Percentiles rank a stretch among this genome's conserved stretches.
Evolutionary conservation across 345 rosid species (phyloP).

Genomic region (Schrenkiella parvula): DNA sequence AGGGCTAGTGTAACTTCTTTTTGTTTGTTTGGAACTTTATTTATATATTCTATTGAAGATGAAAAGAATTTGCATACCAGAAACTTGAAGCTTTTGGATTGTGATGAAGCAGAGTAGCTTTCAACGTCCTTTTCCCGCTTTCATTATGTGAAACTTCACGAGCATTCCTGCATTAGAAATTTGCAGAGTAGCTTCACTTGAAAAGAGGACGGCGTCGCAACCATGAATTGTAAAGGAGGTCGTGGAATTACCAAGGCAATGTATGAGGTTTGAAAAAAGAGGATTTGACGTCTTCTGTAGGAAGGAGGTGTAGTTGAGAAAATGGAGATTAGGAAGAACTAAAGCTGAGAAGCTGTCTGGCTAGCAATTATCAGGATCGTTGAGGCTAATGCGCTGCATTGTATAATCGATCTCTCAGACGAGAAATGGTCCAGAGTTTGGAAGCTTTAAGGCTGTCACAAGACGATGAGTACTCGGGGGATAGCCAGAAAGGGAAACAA

Average conservation of each 20-base stretch:
- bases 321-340: constrained; percentile 62
- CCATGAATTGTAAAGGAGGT: no score
- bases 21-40: no score
- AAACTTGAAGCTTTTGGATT: neutral
- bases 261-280: constrained; percentile 36
- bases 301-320: constrained; percentile 53
- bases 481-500: constrained; percentile 63
- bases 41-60: no score
- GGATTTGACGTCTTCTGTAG: constrained; percentile 21
- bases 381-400: constrained; percentile 44
- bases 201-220: no score
- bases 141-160: neutral
- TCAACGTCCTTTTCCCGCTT: neutral
- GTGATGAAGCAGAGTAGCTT: neutral
- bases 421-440: constrained; percentile 41
- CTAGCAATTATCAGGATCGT: constrained; percentile 56
- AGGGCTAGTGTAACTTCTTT: neutral
- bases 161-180: neutral
- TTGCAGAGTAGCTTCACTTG: no score
- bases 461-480: constrained; percentile 33
- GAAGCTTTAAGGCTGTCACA: constrained; percentile 55
- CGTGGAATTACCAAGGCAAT: constrained; percentile 61
- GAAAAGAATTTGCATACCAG: neutral
- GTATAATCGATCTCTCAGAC: constrained; percentile 54
- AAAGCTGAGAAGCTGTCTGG: constrained; percentile 47